Conservation (phyloP, 2,329 filamentous ascomycete species). For the Capronia epimyces region DNA sequence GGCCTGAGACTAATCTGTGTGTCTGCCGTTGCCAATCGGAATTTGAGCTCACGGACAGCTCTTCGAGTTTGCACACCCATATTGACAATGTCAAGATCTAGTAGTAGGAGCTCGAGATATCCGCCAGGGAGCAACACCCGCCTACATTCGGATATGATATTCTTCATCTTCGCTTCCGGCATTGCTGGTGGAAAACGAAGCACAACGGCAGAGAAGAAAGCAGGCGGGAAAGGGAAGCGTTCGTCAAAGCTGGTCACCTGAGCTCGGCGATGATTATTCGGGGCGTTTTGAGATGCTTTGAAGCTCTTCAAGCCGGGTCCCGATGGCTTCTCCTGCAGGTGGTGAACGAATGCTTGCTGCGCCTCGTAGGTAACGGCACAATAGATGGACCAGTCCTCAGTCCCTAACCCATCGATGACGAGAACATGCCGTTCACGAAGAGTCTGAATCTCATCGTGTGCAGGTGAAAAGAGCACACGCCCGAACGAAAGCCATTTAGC, state of each 20-base stretch:
- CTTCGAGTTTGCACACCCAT: constrained; percentile 45
- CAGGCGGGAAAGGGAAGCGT: constrained; percentile 44
- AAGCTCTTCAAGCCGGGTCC: constrained; percentile 18
- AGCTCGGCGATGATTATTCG: constrained; percentile 27
- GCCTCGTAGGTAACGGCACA: constrained; percentile 45
- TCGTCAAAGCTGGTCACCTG: constrained; percentile 39
- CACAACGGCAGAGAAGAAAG: constrained; percentile 44
- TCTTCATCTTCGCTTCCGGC: constrained; percentile 40
- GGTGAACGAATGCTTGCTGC: constrained; percentile 41
- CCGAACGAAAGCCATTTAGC: constrained; percentile 49
- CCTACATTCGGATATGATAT: constrained; percentile 46
- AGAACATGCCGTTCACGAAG: constrained; percentile 42
- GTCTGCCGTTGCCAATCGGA: constrained; percentile 41
- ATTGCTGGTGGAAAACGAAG: constrained; percentile 45
- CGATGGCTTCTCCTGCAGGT: constrained; percentile 35
- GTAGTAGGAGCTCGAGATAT: constrained; percentile 45
- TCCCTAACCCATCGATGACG: constrained; percentile 48
- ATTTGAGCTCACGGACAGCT: constrained; percentile 43
- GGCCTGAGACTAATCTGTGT: constrained; percentile 43
- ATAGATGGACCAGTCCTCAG: constrained; percentile 50
- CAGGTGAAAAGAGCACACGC: constrained; percentile 47
- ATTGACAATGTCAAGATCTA: constrained; percentile 48
- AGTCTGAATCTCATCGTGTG: constrained; percentile 42
- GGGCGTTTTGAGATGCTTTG: constrained; percentile 37
- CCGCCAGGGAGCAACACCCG: constrained; percentile 46